Evolutionary conservation across 371 early-diverging fungal species (phyloP).

Genomic region (Mortierella sp.): DNA sequence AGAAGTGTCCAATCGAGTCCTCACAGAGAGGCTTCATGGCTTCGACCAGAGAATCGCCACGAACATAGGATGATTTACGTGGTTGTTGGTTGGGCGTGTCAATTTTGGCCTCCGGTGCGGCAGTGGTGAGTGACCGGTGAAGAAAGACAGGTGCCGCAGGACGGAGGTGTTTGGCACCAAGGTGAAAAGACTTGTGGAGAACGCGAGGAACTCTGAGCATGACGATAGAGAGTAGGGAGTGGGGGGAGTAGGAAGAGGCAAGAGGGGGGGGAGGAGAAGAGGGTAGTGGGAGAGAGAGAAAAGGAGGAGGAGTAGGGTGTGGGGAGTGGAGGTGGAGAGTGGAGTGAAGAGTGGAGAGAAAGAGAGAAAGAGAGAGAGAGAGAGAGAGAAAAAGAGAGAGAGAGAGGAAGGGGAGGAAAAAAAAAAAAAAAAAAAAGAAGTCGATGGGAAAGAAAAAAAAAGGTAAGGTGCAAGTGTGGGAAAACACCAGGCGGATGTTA

Average conservation of each 20-base stretch:
- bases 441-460: not conserved
- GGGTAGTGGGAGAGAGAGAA: conserved; percentile 1
- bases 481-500: not conserved
- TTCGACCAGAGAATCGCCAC: conserved; percentile 25
- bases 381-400: conserved; percentile 2
- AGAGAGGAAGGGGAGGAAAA: not conserved
- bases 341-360: not conserved
- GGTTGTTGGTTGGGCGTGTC: not conserved
- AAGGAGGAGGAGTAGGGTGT: not conserved
- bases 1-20: conserved; percentile 48
- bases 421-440: not conserved
- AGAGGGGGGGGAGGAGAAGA: not conserved
- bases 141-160: conserved; percentile 10
- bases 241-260: not conserved
- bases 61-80: conserved; percentile 32
- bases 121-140: conserved; percentile 12
- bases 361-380: conserved; percentile 1
- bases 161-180: not conserved
- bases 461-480: not conserved
- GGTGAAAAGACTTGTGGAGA: not conserved
- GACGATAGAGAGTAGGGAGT: not conserved
- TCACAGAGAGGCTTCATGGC: conserved; percentile 30
- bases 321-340: conserved; percentile 1
- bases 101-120: conserved; percentile 1
- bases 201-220: not conserved